Conservation (phyloP, 208 protist species). For the Strigomonas culicis region DNA sequence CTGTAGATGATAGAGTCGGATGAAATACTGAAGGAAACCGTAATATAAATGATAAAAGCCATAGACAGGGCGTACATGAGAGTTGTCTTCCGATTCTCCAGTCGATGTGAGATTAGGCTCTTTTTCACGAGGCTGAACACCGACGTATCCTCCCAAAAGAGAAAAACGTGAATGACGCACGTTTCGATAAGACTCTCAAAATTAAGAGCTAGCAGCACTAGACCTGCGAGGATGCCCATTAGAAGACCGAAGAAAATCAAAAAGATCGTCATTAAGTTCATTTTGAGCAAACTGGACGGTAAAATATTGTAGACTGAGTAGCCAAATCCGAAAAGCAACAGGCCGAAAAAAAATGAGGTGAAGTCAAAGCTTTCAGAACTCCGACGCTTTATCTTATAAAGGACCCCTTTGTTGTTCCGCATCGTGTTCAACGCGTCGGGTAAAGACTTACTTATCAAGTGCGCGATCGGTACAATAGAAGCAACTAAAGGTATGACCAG, state of each 20-base stretch:
- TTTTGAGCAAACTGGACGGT: slow-evolving; percentile 79
- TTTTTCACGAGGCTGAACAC: slow-evolving; percentile 74
- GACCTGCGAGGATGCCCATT: slow-evolving; percentile 85
- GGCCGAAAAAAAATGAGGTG: slow-evolving; percentile 43
- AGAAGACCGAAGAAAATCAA: slow-evolving; percentile 93
- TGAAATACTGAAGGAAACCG: slow-evolving; percentile 78
- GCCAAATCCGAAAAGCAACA: slow-evolving; percentile 49
- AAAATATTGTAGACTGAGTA: slow-evolving; percentile 92
- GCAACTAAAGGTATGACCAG: slow-evolving; percentile 81
- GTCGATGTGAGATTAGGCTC: slow-evolving; percentile 87
- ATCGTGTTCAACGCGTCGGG: slow-evolving; percentile 82
- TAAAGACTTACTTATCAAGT: slow-evolving; percentile 61
- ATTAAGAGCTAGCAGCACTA: slow-evolving; percentile 90
- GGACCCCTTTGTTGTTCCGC: slow-evolving; percentile 35
- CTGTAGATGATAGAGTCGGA: slow-evolving; percentile 36
- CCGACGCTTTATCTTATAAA: slow-evolving; percentile 62
- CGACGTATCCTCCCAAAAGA: slow-evolving; percentile 85
- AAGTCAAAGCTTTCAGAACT: slow-evolving; percentile 15
- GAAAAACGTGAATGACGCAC: slow-evolving; percentile 32
- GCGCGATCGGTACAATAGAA: slow-evolving; percentile 82
- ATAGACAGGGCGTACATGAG: slow-evolving; percentile 92
- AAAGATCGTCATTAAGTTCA: slow-evolving; percentile 87
- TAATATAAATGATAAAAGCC: slow-evolving; percentile 92
- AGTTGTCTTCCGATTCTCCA: slow-evolving; percentile 92
- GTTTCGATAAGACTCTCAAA: slow-evolving; percentile 80